These are phyloP conservation scores for Phaeosphaeriaceae sp. DNA, from an alignment of 2,329 filamentous ascomycete species.

Conservation along the genomic window DNA sequence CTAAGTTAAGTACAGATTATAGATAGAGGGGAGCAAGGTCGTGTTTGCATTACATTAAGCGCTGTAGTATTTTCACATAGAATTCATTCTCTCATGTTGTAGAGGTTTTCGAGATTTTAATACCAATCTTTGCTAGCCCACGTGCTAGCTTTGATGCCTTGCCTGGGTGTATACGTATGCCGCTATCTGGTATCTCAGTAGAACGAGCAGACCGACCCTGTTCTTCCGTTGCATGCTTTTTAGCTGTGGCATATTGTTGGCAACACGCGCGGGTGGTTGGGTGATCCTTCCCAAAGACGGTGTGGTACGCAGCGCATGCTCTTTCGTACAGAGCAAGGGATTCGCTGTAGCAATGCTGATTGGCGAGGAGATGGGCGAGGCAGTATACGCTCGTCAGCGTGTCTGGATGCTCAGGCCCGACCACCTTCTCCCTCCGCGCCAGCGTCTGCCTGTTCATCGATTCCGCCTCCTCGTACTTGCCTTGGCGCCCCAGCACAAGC, in stretches of 20 bases:
- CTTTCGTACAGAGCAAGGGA: slow-evolving; percentile 5
- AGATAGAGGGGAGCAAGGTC: neutral
- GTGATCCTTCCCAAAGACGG: slow-evolving; percentile 5
- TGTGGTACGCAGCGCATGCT: slow-evolving; percentile 4
- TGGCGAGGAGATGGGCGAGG: slow-evolving; percentile 7
- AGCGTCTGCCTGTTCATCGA: too few species aligned
- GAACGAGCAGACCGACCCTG: neutral
- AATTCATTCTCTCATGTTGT: neutral
- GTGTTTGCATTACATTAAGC: neutral
- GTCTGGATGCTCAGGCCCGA: too few species aligned
- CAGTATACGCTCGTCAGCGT: neutral
- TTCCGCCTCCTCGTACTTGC: too few species aligned
- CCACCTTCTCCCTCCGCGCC: too few species aligned
- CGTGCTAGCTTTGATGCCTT: neutral
- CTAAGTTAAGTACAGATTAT: neutral
- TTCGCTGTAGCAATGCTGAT: slow-evolving; percentile 1
- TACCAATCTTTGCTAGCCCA: too few species aligned
- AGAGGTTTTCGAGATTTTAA: neutral
- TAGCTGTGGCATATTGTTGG: neutral
- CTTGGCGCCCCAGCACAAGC: too few species aligned
- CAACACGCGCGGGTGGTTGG: slow-evolving; percentile 3
- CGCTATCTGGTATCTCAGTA: neutral
- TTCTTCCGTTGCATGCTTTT: neutral
- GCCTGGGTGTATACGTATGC: neutral
- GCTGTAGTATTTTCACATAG: neutral